Evolutionary conservation across 2,329 filamentous ascomycete genomes (phyloP).

Genomic region (Fusarium agapanthi): DNA sequence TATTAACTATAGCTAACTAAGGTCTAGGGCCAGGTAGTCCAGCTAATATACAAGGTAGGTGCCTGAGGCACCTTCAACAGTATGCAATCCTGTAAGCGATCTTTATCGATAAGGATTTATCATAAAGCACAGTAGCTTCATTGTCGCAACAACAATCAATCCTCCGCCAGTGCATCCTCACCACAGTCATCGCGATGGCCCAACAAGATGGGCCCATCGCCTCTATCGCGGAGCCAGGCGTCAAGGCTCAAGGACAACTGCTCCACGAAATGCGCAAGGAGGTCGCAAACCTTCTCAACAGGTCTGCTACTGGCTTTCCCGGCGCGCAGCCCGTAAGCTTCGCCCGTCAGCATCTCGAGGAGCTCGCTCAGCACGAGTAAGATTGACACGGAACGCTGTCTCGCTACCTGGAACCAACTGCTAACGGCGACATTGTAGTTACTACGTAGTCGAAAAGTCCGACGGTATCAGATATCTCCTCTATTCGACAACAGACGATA

Average conservation of each 20-base stretch:
- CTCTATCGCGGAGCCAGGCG: constrained; percentile 68
- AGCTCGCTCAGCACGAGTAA: constrained; percentile 80
- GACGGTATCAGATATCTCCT: constrained; percentile 96
- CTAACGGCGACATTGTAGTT: constrained; percentile 58
- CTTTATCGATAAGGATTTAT: constrained; percentile 21
- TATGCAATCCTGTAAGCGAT: background rate
- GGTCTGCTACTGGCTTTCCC: constrained; percentile 76
- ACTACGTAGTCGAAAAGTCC: constrained; percentile 98
- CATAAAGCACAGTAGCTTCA: constrained; percentile 4
- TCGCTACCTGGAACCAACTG: background rate
- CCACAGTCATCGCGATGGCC: constrained; percentile 41
- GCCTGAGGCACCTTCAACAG: too few species aligned
- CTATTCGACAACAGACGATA: constrained; percentile 77
- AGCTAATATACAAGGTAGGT: too few species aligned
- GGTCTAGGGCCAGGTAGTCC: too few species aligned
- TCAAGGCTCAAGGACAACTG: constrained; percentile 70
- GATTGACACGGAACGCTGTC: constrained; percentile 31
- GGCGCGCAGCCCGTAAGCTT: constrained; percentile 97
- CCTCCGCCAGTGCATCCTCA: background rate
- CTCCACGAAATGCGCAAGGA: constrained; percentile 72
- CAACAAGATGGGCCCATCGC: constrained; percentile 50
- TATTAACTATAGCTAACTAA: too few species aligned
- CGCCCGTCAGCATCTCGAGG: constrained; percentile 79
- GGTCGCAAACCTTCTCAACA: constrained; percentile 78
- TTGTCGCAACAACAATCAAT: constrained; percentile 10